Conservation (phyloP, 2,329 filamentous ascomycete genomes). For the Colletotrichum paranaense region DNA sequence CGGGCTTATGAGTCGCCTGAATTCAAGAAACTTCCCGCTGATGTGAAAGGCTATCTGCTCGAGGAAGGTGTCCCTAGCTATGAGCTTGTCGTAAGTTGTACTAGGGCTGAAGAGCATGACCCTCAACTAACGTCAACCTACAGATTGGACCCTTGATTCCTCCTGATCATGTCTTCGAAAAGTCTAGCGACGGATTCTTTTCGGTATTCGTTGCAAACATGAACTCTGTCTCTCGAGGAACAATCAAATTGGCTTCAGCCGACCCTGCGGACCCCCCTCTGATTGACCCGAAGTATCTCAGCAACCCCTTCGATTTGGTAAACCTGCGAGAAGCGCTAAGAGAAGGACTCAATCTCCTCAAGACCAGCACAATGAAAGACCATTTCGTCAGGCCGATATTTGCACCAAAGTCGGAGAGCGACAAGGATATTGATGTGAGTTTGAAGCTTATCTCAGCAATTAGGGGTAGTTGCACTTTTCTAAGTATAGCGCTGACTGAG, state of each 20-base stretch:
- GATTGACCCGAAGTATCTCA: constrained; percentile 20
- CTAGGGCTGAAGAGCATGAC: too few relatives aligned
- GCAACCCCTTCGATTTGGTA: constrained; percentile 14
- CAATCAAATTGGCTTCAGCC: constrained; percentile 2
- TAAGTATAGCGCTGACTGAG: background rate
- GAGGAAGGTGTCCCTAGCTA: constrained; percentile 10
- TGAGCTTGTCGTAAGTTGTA: constrained; percentile 6
- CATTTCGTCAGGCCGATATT: constrained; percentile 19
- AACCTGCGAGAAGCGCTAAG: constrained; percentile 7
- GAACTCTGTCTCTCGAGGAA: constrained; percentile 18
- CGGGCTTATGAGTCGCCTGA: constrained; percentile 4
- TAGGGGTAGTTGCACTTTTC: background rate
- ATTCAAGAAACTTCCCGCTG: background rate
- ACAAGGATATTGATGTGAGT: constrained; percentile 5
- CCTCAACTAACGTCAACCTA: background rate
- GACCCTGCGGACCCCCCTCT: background rate
- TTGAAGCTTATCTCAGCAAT: background rate
- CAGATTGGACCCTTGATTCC: constrained; percentile 23
- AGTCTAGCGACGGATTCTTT: constrained; percentile 10
- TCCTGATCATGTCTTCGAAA: constrained; percentile 9
- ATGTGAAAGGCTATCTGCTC: background rate
- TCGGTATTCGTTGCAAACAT: constrained; percentile 20
- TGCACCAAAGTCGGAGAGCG: constrained; percentile 19
- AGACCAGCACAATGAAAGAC: constrained; percentile 3
- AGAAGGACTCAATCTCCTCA: background rate